Base-by-base conservation (phyloP, 2,329 filamentous ascomycete species). In the Paradendryphiella salina region DNA sequence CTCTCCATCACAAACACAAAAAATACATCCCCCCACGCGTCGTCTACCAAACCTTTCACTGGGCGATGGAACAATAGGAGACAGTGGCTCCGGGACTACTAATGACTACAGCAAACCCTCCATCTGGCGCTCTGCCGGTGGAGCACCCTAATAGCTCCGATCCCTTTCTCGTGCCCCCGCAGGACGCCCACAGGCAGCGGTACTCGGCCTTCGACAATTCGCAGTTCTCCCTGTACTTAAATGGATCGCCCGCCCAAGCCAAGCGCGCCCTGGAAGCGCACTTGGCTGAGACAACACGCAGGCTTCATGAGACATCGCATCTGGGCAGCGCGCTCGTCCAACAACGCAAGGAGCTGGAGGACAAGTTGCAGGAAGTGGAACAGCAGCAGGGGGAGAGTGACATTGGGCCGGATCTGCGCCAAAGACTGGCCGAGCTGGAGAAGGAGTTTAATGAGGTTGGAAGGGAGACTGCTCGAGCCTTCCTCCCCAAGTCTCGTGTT, bases 371-470 rank as follows among this genome's bases (percentile, higher is more conserved):
- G 63, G 91, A 97, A 67, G 86, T 99, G 3, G 89, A 96, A 64
- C 84, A 86, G 67, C 80, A 90, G 52, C 79, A 89, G 46, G 61
- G 66, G 46, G 68, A 94, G 61, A 84, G 84, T 18, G 88, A 96
- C 56, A 84, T 97, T 43, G 86, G 87, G 0, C 85, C 89, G 3
- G 92, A 96, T 60, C 77, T 99, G 64, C 89, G 88, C 52, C 83
- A 87, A 65, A 91, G 89, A 74, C 81, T 99, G 45, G 81, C 85
- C 11, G 91, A 96, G 57, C 85, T 99, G 52, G 94, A 99, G 73
- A 89, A 85, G 72, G 94, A 99, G 67, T 97, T 95, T 76, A 93
- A 96, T 71, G 92, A 96, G 69, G 86, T 97, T 38, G 91, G 92
- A 10, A 83, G 88, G 56, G 93, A 97, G 71, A 94, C 89, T 39